Base-by-base conservation (phyloP, 768 basidiomycete species). In the Artomyces pyxidatus region DNA sequence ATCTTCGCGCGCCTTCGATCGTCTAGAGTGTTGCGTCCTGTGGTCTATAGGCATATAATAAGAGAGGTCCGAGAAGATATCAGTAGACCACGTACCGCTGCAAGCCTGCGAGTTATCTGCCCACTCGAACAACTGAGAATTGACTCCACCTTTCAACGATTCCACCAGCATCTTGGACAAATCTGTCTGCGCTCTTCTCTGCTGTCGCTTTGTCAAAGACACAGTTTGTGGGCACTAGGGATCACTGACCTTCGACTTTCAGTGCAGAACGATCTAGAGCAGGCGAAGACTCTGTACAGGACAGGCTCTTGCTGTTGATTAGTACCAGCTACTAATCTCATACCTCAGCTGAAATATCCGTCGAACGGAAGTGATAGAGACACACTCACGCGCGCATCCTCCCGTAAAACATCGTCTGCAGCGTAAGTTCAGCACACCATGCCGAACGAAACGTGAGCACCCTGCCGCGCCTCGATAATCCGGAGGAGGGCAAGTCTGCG, bases 131-230 rank as follows among this genome's bases (percentile, higher is more conserved):
- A 92, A 98, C 2, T 95, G 93, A 65, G 97, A 90, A 51, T 80
- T 83, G 51, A 99, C 65, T 47, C 85, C 74, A 9, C 93, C 94
- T 62, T 81, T 90, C 59, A 94, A 77, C 3, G 98, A 68, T 45
- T 87, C 77, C 59, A 98, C 96, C 14, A 98, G 68, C 2, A 94
- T 98, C 61, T 96, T 86, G 1, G 87, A 83, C 5, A 99, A 71
- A 65, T 94, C 98, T 99, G 67, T 99, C 96, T 4, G 98, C 95
- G 2, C 96, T 96, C 90, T 94, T 47, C n/a, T n/a, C n/a, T n/a
- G n/a, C n/a, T n/a, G n/a, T n/a, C n/a, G n/a, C n/a, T n/a, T n/a
- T n/a, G n/a, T n/a, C n/a, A n/a, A n/a, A n/a, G n/a, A n/a, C n/a
- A n/a, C n/a, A n/a, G n/a, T n/a, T n/a, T n/a, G n/a, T n/a, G n/a